Conservation (phyloP, 2,329 filamentous ascomycete species). For the Fusarium zealandicum region DNA sequence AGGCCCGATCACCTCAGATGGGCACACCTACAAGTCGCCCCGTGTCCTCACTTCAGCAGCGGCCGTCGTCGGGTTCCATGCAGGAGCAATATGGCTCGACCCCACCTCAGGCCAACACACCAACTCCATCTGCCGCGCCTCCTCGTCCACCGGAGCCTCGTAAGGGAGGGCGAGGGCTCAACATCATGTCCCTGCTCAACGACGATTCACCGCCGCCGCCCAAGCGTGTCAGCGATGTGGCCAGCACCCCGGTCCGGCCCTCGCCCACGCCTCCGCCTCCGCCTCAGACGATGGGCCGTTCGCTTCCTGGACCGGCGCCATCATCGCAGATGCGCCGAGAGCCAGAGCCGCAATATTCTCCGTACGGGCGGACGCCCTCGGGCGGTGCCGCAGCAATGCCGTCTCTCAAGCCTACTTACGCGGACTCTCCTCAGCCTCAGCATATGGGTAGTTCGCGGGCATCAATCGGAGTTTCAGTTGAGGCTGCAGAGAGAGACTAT, state of each 20-base stretch:
- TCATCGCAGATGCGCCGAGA: slow-evolving; percentile 58
- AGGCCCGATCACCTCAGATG: slow-evolving; percentile 50
- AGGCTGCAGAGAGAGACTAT: slow-evolving; percentile 56
- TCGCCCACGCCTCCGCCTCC: slow-evolving; percentile 62
- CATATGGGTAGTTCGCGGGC: slow-evolving; percentile 55
- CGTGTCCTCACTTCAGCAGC: slow-evolving; percentile 49
- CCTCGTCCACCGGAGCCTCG: slow-evolving; percentile 56
- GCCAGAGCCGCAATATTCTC: slow-evolving; percentile 54
- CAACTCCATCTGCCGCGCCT: slow-evolving; percentile 47
- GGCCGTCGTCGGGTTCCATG: slow-evolving; percentile 42
- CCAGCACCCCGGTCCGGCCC: slow-evolving; percentile 48
- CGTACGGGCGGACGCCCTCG: slow-evolving; percentile 50
- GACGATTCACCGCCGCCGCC: slow-evolving; percentile 61
- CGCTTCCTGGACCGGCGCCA: slow-evolving; percentile 50
- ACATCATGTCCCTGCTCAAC: slow-evolving; percentile 68
- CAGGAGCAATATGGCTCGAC: slow-evolving; percentile 43
- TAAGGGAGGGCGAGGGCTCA: slow-evolving; percentile 70
- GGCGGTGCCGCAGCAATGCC: slow-evolving; percentile 58
- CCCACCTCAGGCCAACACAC: slow-evolving; percentile 41
- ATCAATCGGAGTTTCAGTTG: slow-evolving; percentile 51
- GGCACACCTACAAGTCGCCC: slow-evolving; percentile 49
- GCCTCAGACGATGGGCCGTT: slow-evolving; percentile 54
- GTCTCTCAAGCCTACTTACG: slow-evolving; percentile 60
- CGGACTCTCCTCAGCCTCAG: slow-evolving; percentile 59
- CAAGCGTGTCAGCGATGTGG: slow-evolving; percentile 61